Conservation (phyloP, 352 stramenopile genomes). For the Globisporangium rhizosaccharum region DNA sequence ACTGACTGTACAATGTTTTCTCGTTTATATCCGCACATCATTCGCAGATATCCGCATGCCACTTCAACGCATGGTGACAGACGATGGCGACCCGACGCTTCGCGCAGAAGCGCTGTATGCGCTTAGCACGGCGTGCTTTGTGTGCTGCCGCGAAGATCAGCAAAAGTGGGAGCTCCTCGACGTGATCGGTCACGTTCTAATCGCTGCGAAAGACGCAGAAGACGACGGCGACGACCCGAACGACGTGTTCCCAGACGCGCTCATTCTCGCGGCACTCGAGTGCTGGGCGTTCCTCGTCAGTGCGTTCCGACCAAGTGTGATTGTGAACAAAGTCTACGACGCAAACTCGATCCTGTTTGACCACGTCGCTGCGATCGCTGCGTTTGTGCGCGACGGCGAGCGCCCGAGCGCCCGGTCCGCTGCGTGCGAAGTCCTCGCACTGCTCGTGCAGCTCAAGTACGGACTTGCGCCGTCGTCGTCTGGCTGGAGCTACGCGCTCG, state of each 20-base stretch:
- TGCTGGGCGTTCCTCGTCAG: constrained; percentile 62
- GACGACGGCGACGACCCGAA: constrained; percentile 43
- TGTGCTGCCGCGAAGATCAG: constrained; percentile 56
- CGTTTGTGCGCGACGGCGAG: constrained; percentile 44
- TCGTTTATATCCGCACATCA: not conserved
- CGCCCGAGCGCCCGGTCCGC: constrained; percentile 33
- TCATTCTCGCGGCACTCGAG: constrained; percentile 54
- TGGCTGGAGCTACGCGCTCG: constrained; percentile 43
- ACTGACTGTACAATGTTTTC: not conserved
- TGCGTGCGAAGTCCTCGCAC: constrained; percentile 49
- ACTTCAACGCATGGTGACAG: constrained; percentile 39
- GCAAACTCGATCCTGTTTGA: constrained; percentile 37
- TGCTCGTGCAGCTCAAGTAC: constrained; percentile 68
- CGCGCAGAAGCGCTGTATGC: constrained; percentile 50
- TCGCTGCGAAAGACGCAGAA: constrained; percentile 40
- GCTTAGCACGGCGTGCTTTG: constrained; percentile 49
- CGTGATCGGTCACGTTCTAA: constrained; percentile 34
- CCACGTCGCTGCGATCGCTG: constrained; percentile 44
- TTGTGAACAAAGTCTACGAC: constrained; percentile 50
- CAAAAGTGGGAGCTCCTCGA: constrained; percentile 57
- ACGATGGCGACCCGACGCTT: constrained; percentile 32
- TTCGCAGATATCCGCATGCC: constrained; percentile 25
- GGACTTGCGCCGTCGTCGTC: constrained; percentile 3
- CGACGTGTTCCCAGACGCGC: constrained; percentile 15
- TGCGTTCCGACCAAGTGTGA: constrained; percentile 32